Percentiles rank a stretch among this genome's conserved stretches.
Evolutionary conservation across 192 early-diverging fungal species (phyloP).

Genomic region (Polychytrium aggregatum): DNA sequence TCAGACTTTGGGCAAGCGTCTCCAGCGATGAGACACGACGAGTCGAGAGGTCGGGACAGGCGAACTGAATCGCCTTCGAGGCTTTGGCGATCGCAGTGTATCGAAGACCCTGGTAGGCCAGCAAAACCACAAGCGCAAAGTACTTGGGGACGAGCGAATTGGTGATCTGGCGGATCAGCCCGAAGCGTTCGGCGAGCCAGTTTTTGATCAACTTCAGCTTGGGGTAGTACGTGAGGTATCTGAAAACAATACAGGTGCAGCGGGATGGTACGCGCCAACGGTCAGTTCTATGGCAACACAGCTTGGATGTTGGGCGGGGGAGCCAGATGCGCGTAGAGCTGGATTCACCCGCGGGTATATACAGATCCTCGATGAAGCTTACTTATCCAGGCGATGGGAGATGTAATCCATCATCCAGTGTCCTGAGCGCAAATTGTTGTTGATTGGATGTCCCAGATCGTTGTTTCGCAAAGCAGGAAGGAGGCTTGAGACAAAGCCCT

Average conservation of each 20-base stretch:
- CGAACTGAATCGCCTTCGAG: not conserved
- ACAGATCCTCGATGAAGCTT: conserved; percentile 1
- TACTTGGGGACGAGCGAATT: conserved; percentile 87
- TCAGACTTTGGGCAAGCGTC: conserved; percentile 23
- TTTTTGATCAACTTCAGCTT: conserved; percentile 34
- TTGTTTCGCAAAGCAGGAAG: conserved; percentile 70
- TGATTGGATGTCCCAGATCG: conserved; percentile 88
- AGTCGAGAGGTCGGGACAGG: conserved; percentile 1
- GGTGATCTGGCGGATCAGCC: conserved; percentile 57
- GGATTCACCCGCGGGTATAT: not conserved
- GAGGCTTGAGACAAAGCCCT: conserved; percentile 81
- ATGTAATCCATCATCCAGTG: conserved; percentile 88
- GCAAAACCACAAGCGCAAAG: conserved; percentile 73
- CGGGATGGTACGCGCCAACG: no score
- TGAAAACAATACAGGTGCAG: no score
- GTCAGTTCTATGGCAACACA: no score
- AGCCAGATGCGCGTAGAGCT: no score
- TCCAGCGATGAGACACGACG: conserved; percentile 54
- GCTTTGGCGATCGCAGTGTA: conserved; percentile 42
- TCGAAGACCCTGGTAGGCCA: conserved; percentile 63
- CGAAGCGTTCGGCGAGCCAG: conserved; percentile 71
- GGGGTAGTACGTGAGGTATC: conserved; percentile 25
- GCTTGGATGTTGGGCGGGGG: no score
- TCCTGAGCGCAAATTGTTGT: conserved; percentile 77
- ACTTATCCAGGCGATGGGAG: conserved; percentile 56